These are phyloP conservation scores for Ceratocystis smalleyi DNA, from an alignment of 2,329 filamentous ascomycete genomes.

Conservation along the genomic window DNA sequence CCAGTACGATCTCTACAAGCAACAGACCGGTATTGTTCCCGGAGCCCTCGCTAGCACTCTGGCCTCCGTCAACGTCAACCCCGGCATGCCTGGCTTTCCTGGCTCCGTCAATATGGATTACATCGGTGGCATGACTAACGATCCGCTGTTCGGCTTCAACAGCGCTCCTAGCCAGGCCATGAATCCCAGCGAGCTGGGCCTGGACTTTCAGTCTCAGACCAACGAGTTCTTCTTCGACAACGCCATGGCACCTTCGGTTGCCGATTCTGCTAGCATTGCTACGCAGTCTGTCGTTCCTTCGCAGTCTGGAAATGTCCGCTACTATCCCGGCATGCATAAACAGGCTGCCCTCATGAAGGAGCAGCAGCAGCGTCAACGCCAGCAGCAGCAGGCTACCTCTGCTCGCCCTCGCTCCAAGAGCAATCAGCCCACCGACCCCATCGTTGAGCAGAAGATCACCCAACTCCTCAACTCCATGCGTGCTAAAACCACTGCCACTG, in stretches of 20 bases:
- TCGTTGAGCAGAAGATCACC: constrained; percentile 83
- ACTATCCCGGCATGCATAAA: constrained; percentile 89
- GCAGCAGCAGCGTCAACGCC: constrained; percentile 52
- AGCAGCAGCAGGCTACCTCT: constrained; percentile 32
- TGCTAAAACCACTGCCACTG: constrained; percentile 42
- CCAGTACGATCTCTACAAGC: constrained; percentile 87
- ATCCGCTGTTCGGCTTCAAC: constrained; percentile 59
- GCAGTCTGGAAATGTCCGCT: constrained; percentile 43
- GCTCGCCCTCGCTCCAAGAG: constrained; percentile 34
- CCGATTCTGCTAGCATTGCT: constrained; percentile 31
- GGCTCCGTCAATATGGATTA: constrained; percentile 36
- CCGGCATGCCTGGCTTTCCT: constrained; percentile 39
- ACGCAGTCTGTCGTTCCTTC: constrained; percentile 35
- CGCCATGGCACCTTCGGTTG: constrained; percentile 21
- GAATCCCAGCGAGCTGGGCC: constrained; percentile 50
- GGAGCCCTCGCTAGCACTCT: constrained; percentile 69
- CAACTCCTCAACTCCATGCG: constrained; percentile 87
- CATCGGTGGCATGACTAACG: constrained; percentile 41
- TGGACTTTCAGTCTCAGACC: constrained; percentile 37
- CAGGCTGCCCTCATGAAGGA: constrained; percentile 67
- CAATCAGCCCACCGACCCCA: constrained; percentile 44
- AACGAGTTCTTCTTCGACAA: constrained; percentile 50
- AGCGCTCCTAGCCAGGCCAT: constrained; percentile 47
- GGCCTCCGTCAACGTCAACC: constrained; percentile 50
- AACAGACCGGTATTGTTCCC: constrained; percentile 83